These are phyloP conservation scores for Geosiphon pyriformis DNA, from an alignment of 192 early-diverging fungal species.

Conservation along the genomic window DNA sequence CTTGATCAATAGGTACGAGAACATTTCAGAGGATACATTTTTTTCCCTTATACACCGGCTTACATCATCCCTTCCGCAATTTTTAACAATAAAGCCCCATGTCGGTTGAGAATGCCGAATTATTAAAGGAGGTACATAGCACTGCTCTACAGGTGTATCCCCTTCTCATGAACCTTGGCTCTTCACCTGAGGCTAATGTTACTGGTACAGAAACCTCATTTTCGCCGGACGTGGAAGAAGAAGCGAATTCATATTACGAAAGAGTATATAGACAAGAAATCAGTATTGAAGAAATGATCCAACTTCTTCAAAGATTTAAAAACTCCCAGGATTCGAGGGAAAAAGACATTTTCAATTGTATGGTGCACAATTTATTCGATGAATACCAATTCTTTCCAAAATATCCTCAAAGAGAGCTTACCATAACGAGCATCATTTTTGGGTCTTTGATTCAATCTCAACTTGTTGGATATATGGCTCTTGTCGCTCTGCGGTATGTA, in stretches of 20 bases:
- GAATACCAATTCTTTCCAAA: conserved; percentile 93
- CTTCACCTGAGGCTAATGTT: conserved; percentile 43
- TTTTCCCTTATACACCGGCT: background rate
- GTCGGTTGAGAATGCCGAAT: conserved; percentile 56
- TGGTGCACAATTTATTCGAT: conserved; percentile 92
- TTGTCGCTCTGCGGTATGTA: conserved; percentile 86
- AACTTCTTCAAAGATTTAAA: conserved; percentile 73
- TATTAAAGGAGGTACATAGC: conserved; percentile 53
- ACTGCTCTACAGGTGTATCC: conserved; percentile 48
- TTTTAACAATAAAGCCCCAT: too few relatives aligned
- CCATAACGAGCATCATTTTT: conserved; percentile 85
- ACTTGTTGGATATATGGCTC: conserved; percentile 68
- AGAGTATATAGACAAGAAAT: conserved; percentile 75
- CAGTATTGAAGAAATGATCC: conserved; percentile 78
- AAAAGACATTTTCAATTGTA: conserved; percentile 81
- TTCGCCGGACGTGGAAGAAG: conserved; percentile 70
- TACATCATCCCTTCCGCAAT: too few relatives aligned
- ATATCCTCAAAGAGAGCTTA: conserved; percentile 90
- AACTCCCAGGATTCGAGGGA: conserved; percentile 68
- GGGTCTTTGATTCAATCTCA: conserved; percentile 87
- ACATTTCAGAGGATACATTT: background rate
- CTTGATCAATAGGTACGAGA: conserved; percentile 46
- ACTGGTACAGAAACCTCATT: conserved; percentile 45
- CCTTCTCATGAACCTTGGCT: conserved; percentile 36
- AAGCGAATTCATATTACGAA: conserved; percentile 71